These are phyloP conservation scores for Cornus kousa DNA, from an alignment of 148 eudicot species.

Conservation along the genomic window DNA sequence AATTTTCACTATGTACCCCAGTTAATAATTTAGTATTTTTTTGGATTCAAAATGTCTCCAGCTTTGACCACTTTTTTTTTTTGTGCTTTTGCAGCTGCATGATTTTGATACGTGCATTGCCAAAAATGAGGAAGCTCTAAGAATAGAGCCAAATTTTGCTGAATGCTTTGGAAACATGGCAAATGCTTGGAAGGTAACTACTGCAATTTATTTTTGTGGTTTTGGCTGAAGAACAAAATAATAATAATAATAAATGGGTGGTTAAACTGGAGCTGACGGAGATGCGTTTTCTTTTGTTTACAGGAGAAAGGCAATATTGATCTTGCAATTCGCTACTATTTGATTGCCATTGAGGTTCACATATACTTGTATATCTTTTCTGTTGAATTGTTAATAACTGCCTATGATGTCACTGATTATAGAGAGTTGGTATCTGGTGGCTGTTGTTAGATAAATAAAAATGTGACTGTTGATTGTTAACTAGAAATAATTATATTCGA, in stretches of 20 bases:
- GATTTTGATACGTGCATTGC: conserved; percentile 71
- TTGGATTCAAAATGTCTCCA: neutral
- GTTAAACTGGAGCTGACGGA: neutral
- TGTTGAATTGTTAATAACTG: no score
- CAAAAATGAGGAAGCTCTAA: conserved; percentile 81
- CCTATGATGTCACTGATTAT: no score
- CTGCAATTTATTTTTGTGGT: neutral
- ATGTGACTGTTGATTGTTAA: no score
- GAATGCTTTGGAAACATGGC: conserved; percentile 94
- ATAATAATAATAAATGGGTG: neutral
- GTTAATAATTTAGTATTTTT: no score
- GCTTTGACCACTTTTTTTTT: neutral
- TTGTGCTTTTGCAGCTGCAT: conserved; percentile 40
- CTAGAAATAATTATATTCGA: no score
- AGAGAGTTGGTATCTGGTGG: neutral
- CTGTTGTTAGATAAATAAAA: no score
- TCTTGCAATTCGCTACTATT: conserved; percentile 67
- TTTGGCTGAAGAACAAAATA: neutral
- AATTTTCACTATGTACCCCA: neutral
- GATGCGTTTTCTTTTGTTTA: conserved; percentile 2
- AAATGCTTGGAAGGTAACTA: conserved; percentile 79
- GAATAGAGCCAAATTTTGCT: conserved; percentile 64
- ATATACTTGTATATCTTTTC: no score
- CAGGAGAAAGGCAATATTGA: conserved; percentile 86
- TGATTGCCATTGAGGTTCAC: conserved; percentile 69